Evolutionary conservation across 2,329 filamentous ascomycete species (phyloP), one percentile per base, ranked within the genome.

Genomic region (Colletotrichum cordylinicola): DNA sequence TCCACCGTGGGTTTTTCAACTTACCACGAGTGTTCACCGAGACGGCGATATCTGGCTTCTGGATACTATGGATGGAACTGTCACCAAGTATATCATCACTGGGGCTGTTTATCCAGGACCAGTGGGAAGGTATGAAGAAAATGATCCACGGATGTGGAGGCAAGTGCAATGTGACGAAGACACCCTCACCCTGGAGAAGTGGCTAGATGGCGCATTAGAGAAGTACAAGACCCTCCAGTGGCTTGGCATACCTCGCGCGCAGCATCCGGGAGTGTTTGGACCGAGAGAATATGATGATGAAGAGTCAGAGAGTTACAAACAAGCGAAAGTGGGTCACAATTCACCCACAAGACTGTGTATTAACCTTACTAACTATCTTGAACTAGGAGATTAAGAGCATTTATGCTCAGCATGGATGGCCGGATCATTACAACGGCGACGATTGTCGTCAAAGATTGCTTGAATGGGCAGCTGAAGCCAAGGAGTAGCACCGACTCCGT

Each of bases 41-140:
- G 68, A 70, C 4, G 68, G 68, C 1, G 68, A 70, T 29, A 70
- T 65, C 15, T 70, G 68, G 68, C 39, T 65, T 10, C 21, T 70
- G 16, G 68, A 65, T 21, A 70, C 68, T 7, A 70, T 70, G 68
- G 68, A 70, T 2, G 68, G 68, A 29, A 70, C 68, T n/a, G 68
- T 70, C 16, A 70, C 68, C 29, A 70, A 70, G 55, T 70, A 70
- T n/a, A 65, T 70, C 29, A 65, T 70, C 29, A 70, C 68, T 16
- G 68, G 68, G 3, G 16, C 58, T 55, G 31, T 56, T 29, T 70
- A 65, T 52, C 58, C 68, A 15, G 58, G 65, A 12, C 68, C 58
- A 8, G 39, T 65, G 2, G 68, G 68, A 16, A n/a, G 31, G 13
- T 70, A 70, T 55, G 6, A 65, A 12, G 6, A 65, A 3, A 60